Base-by-base conservation (phyloP, 169 alveolate species). In the Toxoplasma gondii region DNA sequence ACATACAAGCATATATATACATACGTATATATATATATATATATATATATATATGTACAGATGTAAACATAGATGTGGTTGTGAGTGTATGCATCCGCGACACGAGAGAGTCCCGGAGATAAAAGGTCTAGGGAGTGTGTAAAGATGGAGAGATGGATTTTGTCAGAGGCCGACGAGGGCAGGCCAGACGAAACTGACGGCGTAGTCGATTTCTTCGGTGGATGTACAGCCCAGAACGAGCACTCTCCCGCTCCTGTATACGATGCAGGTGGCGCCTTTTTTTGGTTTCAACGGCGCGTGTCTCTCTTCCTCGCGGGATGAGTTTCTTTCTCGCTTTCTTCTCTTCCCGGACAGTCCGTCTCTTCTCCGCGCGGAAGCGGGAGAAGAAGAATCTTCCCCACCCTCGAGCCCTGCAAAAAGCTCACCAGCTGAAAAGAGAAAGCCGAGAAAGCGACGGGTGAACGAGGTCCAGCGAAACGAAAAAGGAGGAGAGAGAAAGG, bases 131-230 rank as follows among this genome's bases (percentile, higher is more conserved):
- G 84, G 12, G 39, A 36, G 45, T 22, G 45, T 31, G 24, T 1
- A n/a, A 17, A 64, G 22, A 31, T 1, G 74, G 74, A 16, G 74
- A 78, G 86, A 19, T 78, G 43, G 16, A 78, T 10, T 78, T 9
- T 69, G 83, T 58, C 82, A 88, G 19, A 88, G 88, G 19, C 87
- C 93, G 34, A 88, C 91, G 36, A 93, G 92, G 0, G 94, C 91
- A 1, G 94, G 95, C 93, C 92, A 81, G 1, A 93, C 87, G 43
- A 81, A 93, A 31, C 74, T 87, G 64, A 88, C 81, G 34, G 91
- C 92, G 27, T 84, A 84, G 38, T 88, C 87, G 54, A 88, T 93
- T 64, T 93, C 93, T 93, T 93, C 94, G 17, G 88, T 70, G 94
- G 91, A 70, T 41, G 67, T 67, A 69, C 94, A 93, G 34, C 95